Evolutionary conservation across 148 eudicot species (phyloP).

Genomic region (Rhododendron vialii): DNA sequence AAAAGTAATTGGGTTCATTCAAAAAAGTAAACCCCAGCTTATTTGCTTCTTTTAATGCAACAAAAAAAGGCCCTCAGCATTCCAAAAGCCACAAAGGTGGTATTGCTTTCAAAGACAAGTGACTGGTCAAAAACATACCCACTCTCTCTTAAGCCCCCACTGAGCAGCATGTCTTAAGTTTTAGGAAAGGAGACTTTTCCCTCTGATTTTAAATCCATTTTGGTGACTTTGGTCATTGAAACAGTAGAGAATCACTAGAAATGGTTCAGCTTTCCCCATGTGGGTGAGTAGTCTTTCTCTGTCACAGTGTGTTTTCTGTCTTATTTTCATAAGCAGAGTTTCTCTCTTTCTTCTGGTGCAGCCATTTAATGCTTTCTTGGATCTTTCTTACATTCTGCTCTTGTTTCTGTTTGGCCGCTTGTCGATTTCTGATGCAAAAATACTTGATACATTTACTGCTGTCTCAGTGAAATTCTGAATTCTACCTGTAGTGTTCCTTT

Average conservation of each 20-base stretch:
- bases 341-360: conserved; percentile 14
- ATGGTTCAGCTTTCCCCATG: conserved; percentile 8
- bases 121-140: conserved; percentile 21
- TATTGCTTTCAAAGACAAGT: conserved; percentile 25
- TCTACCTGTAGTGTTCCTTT: background rate
- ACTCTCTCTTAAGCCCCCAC: background rate
- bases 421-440: conserved; percentile 26
- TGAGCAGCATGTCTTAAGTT: background rate
- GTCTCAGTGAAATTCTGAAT: conserved; percentile 9
- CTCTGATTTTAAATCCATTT: background rate
- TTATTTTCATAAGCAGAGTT: conserved; percentile 1
- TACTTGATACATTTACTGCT: conserved; percentile 34
- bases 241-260: background rate
- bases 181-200: background rate
- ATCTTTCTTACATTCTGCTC: conserved; percentile 16
- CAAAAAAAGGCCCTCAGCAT: conserved; percentile 20
- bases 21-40: conserved; percentile 8
- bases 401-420: conserved; percentile 17
- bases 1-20: conserved; percentile 7
- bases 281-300: conserved; percentile 26
- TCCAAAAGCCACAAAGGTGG: conserved; percentile 35
- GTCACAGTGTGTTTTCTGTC: conserved; percentile 13
- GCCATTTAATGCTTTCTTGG: conserved; percentile 29
- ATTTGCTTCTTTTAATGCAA: conserved; percentile 46
- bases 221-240: conserved; percentile 4